phyloP scores from a whole-genome alignment of 495 filamentous ascomycete species.

The Xylaria intraflava region DNA sequence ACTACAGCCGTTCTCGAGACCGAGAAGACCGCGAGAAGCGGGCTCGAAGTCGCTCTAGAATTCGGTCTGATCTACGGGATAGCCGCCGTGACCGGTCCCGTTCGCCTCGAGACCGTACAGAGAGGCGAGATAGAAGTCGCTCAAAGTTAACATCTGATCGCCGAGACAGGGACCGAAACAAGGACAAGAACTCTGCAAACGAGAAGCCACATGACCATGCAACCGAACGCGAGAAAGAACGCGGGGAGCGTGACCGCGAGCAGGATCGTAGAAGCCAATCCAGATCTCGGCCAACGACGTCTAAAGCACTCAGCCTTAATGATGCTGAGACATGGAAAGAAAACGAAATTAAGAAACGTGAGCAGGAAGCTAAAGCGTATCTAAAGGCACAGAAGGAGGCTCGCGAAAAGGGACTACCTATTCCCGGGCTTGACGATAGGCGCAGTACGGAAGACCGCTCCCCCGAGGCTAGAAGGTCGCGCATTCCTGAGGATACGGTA shows the following conservation, averaged over 20 bases:
- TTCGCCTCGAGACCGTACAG: conserved; percentile 27
- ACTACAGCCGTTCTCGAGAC: conserved; percentile 34
- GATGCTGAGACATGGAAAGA: conserved; percentile 45
- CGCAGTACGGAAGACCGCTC: conserved; percentile 35
- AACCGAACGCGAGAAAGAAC: conserved; percentile 16
- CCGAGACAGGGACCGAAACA: conserved; percentile 19
- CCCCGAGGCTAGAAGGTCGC: conserved; percentile 39
- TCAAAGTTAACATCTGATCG: conserved; percentile 24
- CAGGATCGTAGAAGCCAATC: conserved; percentile 33
- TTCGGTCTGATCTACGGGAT: conserved; percentile 16
- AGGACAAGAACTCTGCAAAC: conserved; percentile 11
- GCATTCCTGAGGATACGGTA: conserved; percentile 36
- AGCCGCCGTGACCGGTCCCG: conserved; percentile 27
- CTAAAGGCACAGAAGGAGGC: conserved; percentile 48
- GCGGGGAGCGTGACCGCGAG: conserved; percentile 11
- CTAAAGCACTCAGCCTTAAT: conserved; percentile 16
- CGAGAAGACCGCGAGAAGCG: conserved; percentile 24
- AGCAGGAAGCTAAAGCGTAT: conserved; percentile 52
- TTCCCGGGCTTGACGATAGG: conserved; percentile 41
- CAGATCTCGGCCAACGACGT: conserved; percentile 27
- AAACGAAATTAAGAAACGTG: conserved; percentile 48
- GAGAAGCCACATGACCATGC: conserved; percentile 8
- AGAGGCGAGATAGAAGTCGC: conserved; percentile 30
- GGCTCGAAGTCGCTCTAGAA: conserved; percentile 23
- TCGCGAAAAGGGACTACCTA: conserved; percentile 43